These are phyloP conservation scores for Talaromyces marneffei DNA, from an alignment of 2,329 filamentous ascomycete genomes.

Conservation along the genomic window DNA sequence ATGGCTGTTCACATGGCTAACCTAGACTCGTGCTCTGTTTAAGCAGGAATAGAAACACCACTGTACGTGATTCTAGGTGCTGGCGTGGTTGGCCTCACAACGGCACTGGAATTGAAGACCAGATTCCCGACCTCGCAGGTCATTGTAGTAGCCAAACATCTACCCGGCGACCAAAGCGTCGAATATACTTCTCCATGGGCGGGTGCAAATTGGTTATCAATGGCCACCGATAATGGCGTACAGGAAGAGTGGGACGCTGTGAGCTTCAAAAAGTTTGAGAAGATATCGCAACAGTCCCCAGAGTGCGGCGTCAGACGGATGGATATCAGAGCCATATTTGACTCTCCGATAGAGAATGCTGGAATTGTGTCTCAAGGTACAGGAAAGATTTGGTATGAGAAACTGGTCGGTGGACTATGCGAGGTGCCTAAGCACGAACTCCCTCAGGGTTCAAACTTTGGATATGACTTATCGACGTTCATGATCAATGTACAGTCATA, in stretches of 20 bases:
- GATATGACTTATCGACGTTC: slow-evolving; percentile 2
- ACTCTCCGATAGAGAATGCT: background rate
- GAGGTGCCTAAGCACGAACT: background rate
- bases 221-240: background rate
- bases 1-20: background rate
- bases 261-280: background rate
- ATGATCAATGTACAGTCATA: slow-evolving; percentile 3
- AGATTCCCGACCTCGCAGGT: background rate
- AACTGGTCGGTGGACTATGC: background rate
- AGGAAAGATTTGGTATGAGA: background rate
- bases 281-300: background rate
- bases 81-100: slow-evolving; percentile 2
- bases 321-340: background rate
- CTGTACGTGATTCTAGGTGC: slow-evolving; percentile 5
- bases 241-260: background rate
- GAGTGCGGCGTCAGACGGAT: slow-evolving; percentile 1
- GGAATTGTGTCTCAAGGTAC: background rate
- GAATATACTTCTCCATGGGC: slow-evolving; percentile 5
- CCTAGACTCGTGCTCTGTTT: background rate
- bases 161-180: background rate
- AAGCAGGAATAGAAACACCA: background rate
- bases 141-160: slow-evolving; percentile 1
- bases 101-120: background rate
- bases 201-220: slow-evolving; percentile 3
- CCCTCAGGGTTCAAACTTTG: slow-evolving; percentile 1